phyloP scores from a whole-genome alignment of 805 yeast species.

The Zygosaccharomyces bisporus region DNA sequence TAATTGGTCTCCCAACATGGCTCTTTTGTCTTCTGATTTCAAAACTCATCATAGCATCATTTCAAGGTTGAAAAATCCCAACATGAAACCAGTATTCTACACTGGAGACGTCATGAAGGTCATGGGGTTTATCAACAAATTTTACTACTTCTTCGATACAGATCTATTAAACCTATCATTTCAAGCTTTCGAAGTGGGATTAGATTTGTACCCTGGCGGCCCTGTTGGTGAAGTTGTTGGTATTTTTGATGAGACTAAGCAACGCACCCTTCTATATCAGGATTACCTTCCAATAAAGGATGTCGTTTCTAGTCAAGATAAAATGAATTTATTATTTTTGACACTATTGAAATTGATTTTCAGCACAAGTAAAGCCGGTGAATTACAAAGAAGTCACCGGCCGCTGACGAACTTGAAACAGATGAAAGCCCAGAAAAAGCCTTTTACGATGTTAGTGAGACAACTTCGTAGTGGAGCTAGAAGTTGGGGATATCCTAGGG shows the following conservation, averaged over 20 bases:
- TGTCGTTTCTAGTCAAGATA: slow-evolving; percentile 25
- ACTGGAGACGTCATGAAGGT: slow-evolving; percentile 32
- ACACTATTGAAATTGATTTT: slow-evolving; percentile 26
- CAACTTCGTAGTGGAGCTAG: slow-evolving; percentile 22
- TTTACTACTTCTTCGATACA: slow-evolving; percentile 22
- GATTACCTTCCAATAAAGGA: slow-evolving; percentile 20
- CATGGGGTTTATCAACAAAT: slow-evolving; percentile 33
- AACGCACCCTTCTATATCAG: slow-evolving; percentile 12
- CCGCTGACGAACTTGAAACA: slow-evolving; percentile 21
- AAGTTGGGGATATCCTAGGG: slow-evolving; percentile 33
- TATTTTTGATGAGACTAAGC: slow-evolving; percentile 9
- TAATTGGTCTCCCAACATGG: slow-evolving; percentile 32
- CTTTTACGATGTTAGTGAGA: slow-evolving; percentile 23
- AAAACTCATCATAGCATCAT: slow-evolving; percentile 15
- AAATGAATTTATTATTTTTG: slow-evolving; percentile 29
- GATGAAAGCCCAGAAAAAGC: slow-evolving; percentile 20
- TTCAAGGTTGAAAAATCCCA: slow-evolving; percentile 23
- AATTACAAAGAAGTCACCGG: slow-evolving; percentile 15
- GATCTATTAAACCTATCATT: slow-evolving; percentile 28
- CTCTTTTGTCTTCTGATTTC: slow-evolving; percentile 24
- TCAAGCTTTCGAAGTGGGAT: slow-evolving; percentile 33
- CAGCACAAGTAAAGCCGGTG: slow-evolving; percentile 17
- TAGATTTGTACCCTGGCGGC: slow-evolving; percentile 25
- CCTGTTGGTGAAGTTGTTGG: slow-evolving; percentile 18
- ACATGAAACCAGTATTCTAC: slow-evolving; percentile 23